Evolutionary conservation across 1,139 yeast genomes (phyloP).

Genomic region (Blastobotrys ciferrii): DNA sequence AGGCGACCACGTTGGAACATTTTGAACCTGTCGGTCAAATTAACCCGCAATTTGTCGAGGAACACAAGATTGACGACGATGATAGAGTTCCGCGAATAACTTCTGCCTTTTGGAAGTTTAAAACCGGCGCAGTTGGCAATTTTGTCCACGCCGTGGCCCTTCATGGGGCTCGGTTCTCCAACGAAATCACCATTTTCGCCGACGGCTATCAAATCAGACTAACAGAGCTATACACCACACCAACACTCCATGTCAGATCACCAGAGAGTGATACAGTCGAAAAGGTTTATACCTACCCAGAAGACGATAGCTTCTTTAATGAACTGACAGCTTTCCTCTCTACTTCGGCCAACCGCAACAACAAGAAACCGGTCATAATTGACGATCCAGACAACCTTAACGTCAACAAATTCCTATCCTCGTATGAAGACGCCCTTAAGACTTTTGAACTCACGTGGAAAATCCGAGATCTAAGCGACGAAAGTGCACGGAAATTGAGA

Average conservation of each 20-base stretch:
- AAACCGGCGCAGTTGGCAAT: slow-evolving; percentile 24
- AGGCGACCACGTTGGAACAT: slow-evolving; percentile 22
- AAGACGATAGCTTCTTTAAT: slow-evolving; percentile 20
- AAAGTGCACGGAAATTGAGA: neutral
- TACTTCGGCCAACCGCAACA: slow-evolving; percentile 14
- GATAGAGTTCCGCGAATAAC: slow-evolving; percentile 26
- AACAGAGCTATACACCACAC: slow-evolving; percentile 23
- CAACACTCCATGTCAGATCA: slow-evolving; percentile 23
- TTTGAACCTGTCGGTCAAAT: slow-evolving; percentile 24
- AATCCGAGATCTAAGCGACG: slow-evolving; percentile 19
- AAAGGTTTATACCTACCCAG: slow-evolving; percentile 16
- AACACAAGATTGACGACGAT: slow-evolving; percentile 20
- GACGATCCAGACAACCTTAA: neutral
- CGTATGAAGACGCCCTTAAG: slow-evolving; percentile 22
- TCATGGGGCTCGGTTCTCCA: slow-evolving; percentile 25
- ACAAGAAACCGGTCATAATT: slow-evolving; percentile 10
- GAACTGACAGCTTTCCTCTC: slow-evolving; percentile 19
- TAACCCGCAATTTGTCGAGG: slow-evolving; percentile 22
- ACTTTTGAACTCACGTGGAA: slow-evolving; percentile 21
- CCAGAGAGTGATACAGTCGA: slow-evolving; percentile 19
- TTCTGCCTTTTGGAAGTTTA: slow-evolving; percentile 24
- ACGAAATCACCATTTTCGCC: slow-evolving; percentile 25
- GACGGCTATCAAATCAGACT: slow-evolving; percentile 27
- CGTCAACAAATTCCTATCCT: slow-evolving; percentile 11
- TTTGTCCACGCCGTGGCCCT: slow-evolving; percentile 23